phyloP scores from a whole-genome alignment of 1,139 yeast species.

The Pichia sp. region DNA sequence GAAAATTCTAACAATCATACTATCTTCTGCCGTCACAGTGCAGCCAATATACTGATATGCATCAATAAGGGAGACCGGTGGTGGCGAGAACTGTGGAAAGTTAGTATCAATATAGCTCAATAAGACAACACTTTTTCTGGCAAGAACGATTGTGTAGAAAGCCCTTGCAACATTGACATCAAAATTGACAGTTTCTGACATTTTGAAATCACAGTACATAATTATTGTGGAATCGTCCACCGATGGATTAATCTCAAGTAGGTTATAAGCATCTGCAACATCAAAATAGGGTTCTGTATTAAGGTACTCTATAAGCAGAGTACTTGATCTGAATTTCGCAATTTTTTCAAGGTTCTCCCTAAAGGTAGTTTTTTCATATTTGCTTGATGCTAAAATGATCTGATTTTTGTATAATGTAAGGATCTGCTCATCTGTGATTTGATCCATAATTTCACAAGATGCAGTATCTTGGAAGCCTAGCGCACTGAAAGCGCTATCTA shows the following conservation, averaged over 20 bases:
- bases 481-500: slow-evolving; percentile 44
- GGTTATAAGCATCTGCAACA: slow-evolving; percentile 50
- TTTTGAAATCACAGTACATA: slow-evolving; percentile 60
- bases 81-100: slow-evolving; percentile 30
- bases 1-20: slow-evolving; percentile 48
- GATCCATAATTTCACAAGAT: slow-evolving; percentile 18
- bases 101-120: slow-evolving; percentile 41
- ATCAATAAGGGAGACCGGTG: slow-evolving; percentile 20
- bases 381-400: slow-evolving; percentile 18
- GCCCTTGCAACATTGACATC: slow-evolving; percentile 36
- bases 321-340: slow-evolving; percentile 41
- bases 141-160: slow-evolving; percentile 51
- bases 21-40: slow-evolving; percentile 42
- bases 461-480: slow-evolving; percentile 40
- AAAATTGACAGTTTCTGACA: slow-evolving; percentile 37
- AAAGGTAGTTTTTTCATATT: slow-evolving; percentile 21
- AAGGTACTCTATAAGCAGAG: slow-evolving; percentile 37
- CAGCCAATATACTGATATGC: slow-evolving; percentile 42
- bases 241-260: slow-evolving; percentile 52
- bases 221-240: slow-evolving; percentile 72
- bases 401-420: slow-evolving; percentile 22
- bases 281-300: slow-evolving; percentile 47
- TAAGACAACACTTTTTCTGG: slow-evolving; percentile 40
- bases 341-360: slow-evolving; percentile 38
- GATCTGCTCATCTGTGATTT: slow-evolving; percentile 23